Base-by-base conservation (phyloP, 2,329 filamentous ascomycete genomes). In the Colletotrichum gloeosporioides region DNA sequence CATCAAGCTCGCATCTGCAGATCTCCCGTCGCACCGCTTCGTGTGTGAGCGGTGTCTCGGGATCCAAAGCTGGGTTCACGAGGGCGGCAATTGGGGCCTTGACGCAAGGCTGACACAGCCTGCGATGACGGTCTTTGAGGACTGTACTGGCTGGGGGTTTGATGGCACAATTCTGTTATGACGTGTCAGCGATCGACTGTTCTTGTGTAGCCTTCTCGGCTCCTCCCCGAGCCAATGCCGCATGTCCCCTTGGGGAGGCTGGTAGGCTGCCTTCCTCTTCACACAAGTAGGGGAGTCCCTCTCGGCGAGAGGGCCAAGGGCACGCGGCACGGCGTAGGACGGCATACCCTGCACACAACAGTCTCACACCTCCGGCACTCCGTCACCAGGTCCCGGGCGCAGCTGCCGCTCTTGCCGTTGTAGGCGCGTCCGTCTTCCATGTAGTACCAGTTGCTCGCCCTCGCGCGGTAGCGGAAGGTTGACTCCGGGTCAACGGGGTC, bases 361-460 rank as follows among this genome's bases (percentile, higher is more conserved):
- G 87, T 92, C 53, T 90, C 91, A 83, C 96, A 99, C 77, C 93
- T 91, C 71, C 95, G 92, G 84, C 96, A 98, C 79, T 94, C 93
- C 57, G 90, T 91, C 7, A 99, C 96, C 91, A 98, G 91, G 84
- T 98, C 96, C 77, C 95, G 90, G 27, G 96, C 96, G 83, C 96
- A 99, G 80, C 90, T 90, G 7, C 94, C 93, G 32, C 94, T 89
- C 84, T 95, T 96, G 69, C 94, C 93, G 78, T 89, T 87, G 79
- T 87, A 88, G 71, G 89, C 79, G 85, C 91, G 85, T 59, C 86
- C 86, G 71, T 91, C 88, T 76, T 91, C 88, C 87, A 92, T 90
- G 80, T 92, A 91, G 81, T 88, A 89, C 89, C 89, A 92, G 82
- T 91, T 90, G 76, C 87, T 86, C 36, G 90, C 89, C 71, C 90